Conservation (phyloP, 1,284 basidiomycete species). For the Hymenochaete sp. region DNA sequence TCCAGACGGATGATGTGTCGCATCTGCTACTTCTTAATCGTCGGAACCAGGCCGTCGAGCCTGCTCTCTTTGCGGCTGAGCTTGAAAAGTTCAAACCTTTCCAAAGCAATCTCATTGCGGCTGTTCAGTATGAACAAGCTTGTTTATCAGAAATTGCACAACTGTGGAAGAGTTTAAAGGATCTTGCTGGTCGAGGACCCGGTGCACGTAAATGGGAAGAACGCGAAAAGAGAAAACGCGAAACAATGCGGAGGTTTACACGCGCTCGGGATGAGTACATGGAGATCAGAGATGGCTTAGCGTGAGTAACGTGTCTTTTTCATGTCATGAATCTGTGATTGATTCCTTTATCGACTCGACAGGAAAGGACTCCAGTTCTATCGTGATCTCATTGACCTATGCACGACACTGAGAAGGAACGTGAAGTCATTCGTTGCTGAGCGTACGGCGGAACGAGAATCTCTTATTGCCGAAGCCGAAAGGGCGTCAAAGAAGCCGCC, state of each 20-base stretch:
- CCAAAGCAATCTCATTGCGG: slow-evolving; percentile 72
- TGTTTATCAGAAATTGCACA: slow-evolving; percentile 62
- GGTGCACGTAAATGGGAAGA: slow-evolving; percentile 63
- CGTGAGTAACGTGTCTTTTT: slow-evolving; percentile 55
- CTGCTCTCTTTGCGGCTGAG: slow-evolving; percentile 84
- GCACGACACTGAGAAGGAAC: slow-evolving; percentile 50
- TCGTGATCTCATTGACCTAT: slow-evolving; percentile 66
- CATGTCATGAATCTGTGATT: slow-evolving; percentile 11
- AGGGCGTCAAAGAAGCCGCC: slow-evolving; percentile 32
- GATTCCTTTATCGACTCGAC: slow-evolving; percentile 18
- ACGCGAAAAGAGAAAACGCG: slow-evolving; percentile 68
- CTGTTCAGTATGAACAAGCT: slow-evolving; percentile 68
- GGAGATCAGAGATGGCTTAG: slow-evolving; percentile 79
- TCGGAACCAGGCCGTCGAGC: slow-evolving; percentile 77
- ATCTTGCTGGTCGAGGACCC: slow-evolving; percentile 60
- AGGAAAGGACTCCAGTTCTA: slow-evolving; percentile 90
- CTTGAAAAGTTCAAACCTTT: slow-evolving; percentile 94
- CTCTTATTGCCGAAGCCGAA: slow-evolving; percentile 62
- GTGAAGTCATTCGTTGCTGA: slow-evolving; percentile 55
- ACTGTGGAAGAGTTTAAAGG: slow-evolving; percentile 65
- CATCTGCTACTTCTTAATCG: slow-evolving; percentile 89
- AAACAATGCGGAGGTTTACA: slow-evolving; percentile 63
- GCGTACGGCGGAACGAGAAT: slow-evolving; percentile 66
- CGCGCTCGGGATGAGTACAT: slow-evolving; percentile 75
- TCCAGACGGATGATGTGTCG: slow-evolving; percentile 95